phyloP scores from a whole-genome alignment of 1,284 basidiomycete species.

The Wolfiporia cocos region DNA sequence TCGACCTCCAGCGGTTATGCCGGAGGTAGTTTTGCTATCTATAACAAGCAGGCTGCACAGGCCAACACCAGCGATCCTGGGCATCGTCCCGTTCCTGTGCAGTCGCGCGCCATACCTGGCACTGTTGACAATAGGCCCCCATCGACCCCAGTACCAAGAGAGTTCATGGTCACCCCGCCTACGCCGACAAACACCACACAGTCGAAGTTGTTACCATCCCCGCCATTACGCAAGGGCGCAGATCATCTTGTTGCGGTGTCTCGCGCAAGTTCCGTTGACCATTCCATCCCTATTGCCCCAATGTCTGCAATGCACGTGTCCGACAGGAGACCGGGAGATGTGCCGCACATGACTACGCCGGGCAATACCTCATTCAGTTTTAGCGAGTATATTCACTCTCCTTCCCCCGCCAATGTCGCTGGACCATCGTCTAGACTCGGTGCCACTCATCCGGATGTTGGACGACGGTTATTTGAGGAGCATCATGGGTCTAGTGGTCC shows the following conservation, averaged over 20 bases:
- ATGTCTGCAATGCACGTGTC: too few relatives aligned
- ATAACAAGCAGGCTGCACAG: too few relatives aligned
- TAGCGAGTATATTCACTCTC: constrained; percentile 69
- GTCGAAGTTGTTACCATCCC: constrained; percentile 23
- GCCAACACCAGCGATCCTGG: too few relatives aligned
- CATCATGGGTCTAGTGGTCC: too few relatives aligned
- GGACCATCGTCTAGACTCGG: constrained; percentile 31
- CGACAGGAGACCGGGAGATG: constrained; percentile 13
- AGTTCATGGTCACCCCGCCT: constrained; percentile 30
- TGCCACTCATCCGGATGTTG: constrained; percentile 52
- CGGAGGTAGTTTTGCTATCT: constrained; percentile 6
- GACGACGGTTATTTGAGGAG: constrained; percentile 65
- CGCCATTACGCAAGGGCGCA: constrained; percentile 8
- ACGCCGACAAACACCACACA: constrained; percentile 28
- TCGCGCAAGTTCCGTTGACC: too few relatives aligned
- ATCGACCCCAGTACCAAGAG: constrained; percentile 15
- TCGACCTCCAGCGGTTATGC: constrained; percentile 11
- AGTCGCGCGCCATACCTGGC: too few relatives aligned
- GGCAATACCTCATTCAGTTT: constrained; percentile 50
- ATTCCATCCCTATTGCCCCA: too few relatives aligned
- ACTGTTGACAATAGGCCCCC: too few relatives aligned
- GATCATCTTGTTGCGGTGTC: too few relatives aligned
- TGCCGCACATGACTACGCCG: constrained; percentile 31
- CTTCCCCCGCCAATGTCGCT: constrained; percentile 42
- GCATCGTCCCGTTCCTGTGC: too few relatives aligned